Conservation (phyloP, 1,139 yeast genomes). For the Hemisphaericaspora lyxosophila region DNA sequence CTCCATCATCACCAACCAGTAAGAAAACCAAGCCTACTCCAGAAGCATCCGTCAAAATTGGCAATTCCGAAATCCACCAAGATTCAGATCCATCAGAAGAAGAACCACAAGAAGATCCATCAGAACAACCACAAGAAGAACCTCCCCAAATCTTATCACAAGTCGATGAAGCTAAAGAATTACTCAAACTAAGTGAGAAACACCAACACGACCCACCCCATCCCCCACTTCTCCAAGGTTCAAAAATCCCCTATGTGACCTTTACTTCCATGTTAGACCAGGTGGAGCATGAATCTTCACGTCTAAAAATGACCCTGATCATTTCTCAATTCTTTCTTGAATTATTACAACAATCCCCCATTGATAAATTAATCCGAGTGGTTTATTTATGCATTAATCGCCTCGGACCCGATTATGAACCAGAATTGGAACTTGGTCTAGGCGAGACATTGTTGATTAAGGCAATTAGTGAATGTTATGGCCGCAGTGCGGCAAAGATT, state of each 20-base stretch:
- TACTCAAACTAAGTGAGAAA: slow-evolving; percentile 23
- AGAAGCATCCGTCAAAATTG: slow-evolving; percentile 1
- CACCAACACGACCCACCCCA: slow-evolving; percentile 19
- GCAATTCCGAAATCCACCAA: slow-evolving; percentile 4
- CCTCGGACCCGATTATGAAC: slow-evolving; percentile 92
- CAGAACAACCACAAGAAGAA: slow-evolving; percentile 8
- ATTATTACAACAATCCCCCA: slow-evolving; percentile 54
- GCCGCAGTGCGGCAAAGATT: slow-evolving; percentile 69
- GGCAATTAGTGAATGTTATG: slow-evolving; percentile 89
- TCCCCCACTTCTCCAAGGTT: slow-evolving; percentile 13
- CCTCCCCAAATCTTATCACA: slow-evolving; percentile 7
- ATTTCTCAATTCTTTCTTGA: slow-evolving; percentile 70
- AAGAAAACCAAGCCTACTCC: slow-evolving; percentile 5
- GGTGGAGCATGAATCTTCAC: slow-evolving; percentile 74
- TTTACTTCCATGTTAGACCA: slow-evolving; percentile 70
- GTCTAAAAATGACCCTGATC: slow-evolving; percentile 75
- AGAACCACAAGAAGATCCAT: no score
- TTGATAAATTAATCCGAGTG: slow-evolving; percentile 62
- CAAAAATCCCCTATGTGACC: slow-evolving; percentile 57
- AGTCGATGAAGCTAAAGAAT: slow-evolving; percentile 22
- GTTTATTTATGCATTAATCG: slow-evolving; percentile 85
- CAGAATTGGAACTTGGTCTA: slow-evolving; percentile 83
- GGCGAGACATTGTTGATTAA: slow-evolving; percentile 88
- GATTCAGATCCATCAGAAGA: slow-evolving; percentile 10
- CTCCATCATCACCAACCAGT: slow-evolving; percentile 9